Percentiles rank a stretch among this genome's conserved stretches.
phyloP scores from a whole-genome alignment of 805 yeast species.

The Cephaloascus albidus region DNA sequence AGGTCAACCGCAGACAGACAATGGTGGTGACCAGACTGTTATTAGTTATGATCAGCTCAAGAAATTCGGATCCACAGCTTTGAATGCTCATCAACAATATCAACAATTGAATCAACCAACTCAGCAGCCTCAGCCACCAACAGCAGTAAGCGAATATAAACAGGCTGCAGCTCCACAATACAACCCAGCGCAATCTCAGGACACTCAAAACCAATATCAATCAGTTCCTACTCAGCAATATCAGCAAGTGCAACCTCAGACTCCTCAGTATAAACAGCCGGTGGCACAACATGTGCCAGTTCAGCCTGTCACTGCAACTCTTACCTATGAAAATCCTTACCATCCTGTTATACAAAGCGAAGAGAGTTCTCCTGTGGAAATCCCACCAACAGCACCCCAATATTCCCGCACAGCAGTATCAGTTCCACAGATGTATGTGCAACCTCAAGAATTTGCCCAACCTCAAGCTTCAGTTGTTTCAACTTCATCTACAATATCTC shows the following conservation, averaged over 20 bases:
- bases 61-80: not conserved
- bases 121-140: constrained; percentile 3
- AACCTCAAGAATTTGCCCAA: no score
- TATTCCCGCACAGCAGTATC: not conserved
- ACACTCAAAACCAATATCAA: no score
- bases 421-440: no score
- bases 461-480: not conserved
- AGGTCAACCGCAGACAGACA: no score
- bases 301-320: no score
- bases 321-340: not conserved
- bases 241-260: no score
- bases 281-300: no score
- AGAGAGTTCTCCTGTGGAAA: not conserved
- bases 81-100: constrained; percentile 2
- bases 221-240: no score
- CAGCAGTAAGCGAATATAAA: no score
- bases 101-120: constrained; percentile 4
- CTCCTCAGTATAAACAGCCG: not conserved
- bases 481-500: not conserved
- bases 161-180: no score
- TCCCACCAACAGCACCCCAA: not conserved
- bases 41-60: constrained; percentile 1
- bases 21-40: not conserved
- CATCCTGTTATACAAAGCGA: not conserved
- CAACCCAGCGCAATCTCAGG: no score